These are phyloP conservation scores for Musa schizocarpa DNA, from an alignment of 176 grass and related monocot species.

Conservation along the genomic window DNA sequence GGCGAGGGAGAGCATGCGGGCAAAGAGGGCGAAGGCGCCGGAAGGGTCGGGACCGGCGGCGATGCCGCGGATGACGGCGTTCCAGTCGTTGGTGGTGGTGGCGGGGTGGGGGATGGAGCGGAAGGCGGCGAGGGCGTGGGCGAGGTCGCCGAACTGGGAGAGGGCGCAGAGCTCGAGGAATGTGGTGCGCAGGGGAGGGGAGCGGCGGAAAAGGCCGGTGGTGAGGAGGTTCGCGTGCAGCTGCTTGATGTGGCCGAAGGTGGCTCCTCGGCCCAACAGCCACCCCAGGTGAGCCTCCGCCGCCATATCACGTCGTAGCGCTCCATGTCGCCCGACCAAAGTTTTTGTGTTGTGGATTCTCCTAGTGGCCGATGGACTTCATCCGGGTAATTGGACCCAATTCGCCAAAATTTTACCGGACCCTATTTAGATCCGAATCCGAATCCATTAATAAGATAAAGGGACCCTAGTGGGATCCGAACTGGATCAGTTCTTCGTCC, in stretches of 20 bases:
- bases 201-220: conserved; percentile 49
- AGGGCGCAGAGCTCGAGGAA: conserved; percentile 27
- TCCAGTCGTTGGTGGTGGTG: conserved; percentile 62
- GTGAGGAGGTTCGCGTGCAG: conserved; percentile 60
- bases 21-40: conserved; percentile 43
- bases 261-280: conserved; percentile 37
- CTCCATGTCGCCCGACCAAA: too few species aligned
- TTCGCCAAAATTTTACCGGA: too few species aligned
- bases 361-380: too few species aligned
- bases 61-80: conserved; percentile 49
- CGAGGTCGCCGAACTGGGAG: conserved; percentile 35
- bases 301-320: neutral
- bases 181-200: conserved; percentile 31
- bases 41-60: conserved; percentile 43
- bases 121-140: conserved; percentile 46
- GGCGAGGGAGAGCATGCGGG: conserved; percentile 25
- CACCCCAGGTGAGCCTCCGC: conserved; percentile 26
- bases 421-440: too few species aligned
- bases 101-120: conserved; percentile 30
- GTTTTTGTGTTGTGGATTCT: too few species aligned
- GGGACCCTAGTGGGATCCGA: too few species aligned
- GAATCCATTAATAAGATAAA: too few species aligned
- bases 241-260: conserved; percentile 43
- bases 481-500: too few species aligned
- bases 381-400: too few species aligned